A percentile compares a stretch with the other conserved stretches of the same genome.
Conservation (phyloP, 805 yeast genomes). For the Candida qinlingensis region DNA sequence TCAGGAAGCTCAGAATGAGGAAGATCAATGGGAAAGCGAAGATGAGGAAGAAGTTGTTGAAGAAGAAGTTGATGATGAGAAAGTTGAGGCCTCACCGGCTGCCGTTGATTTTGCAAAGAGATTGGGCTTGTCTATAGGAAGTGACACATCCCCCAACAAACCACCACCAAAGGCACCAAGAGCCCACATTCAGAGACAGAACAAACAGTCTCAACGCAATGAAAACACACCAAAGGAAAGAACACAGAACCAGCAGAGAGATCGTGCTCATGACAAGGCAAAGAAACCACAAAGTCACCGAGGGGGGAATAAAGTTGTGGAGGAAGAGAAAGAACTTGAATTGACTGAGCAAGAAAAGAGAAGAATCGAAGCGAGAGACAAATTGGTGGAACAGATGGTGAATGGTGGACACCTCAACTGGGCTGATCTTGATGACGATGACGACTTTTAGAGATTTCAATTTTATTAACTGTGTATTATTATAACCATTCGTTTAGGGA, state of each 20-base stretch:
- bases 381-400: conserved; percentile 13
- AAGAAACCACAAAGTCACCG: conserved; percentile 1
- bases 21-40: conserved; percentile 11
- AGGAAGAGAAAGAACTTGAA: conserved; percentile 1
- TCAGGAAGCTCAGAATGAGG: neutral
- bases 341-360: conserved; percentile 8
- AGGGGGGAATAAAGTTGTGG: neutral
- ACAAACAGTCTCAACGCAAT: too few species aligned
- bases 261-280: neutral
- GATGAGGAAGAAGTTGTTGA: conserved; percentile 1
- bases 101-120: conserved; percentile 22
- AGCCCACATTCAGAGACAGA: conserved; percentile 7
- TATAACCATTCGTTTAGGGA: too few species aligned
- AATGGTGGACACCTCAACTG: conserved; percentile 18
- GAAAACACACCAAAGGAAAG: too few species aligned
- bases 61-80: conserved; percentile 7
- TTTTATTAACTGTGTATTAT: too few species aligned
- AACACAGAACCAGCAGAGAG: neutral
- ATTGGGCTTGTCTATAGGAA: conserved; percentile 13
- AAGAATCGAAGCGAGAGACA: conserved; percentile 3
- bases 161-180: conserved; percentile 4
- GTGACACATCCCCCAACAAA: neutral
- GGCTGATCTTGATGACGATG: conserved; percentile 21
- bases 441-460: conserved; percentile 3
- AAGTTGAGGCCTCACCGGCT: conserved; percentile 16